Evolutionary conservation across 2,329 filamentous ascomycete genomes (phyloP).

Genomic region (Calcarisporium arbuscula): DNA sequence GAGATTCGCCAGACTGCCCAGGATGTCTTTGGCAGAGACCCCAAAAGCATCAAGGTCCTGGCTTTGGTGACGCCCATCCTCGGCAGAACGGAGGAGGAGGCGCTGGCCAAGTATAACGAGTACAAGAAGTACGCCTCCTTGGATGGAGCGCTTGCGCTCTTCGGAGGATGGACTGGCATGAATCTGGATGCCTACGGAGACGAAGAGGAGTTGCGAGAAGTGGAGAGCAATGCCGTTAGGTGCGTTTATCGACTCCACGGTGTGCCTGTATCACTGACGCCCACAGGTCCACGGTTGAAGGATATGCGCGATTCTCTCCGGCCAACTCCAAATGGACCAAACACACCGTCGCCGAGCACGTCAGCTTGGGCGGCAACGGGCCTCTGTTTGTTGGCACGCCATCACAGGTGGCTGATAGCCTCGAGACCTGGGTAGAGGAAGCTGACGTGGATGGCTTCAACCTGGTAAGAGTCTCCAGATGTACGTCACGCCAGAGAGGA

Average conservation of each 20-base stretch:
- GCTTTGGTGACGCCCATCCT: slow-evolving; percentile 61
- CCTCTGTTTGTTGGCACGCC: slow-evolving; percentile 58
- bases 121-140: slow-evolving; percentile 52
- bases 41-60: slow-evolving; percentile 58
- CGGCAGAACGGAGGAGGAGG: slow-evolving; percentile 59
- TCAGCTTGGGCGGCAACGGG: slow-evolving; percentile 62
- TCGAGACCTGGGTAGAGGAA: slow-evolving; percentile 35
- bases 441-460: slow-evolving; percentile 67
- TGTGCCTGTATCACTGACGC: background rate
- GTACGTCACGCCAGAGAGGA: too few relatives aligned
- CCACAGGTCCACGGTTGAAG: slow-evolving; percentile 45
- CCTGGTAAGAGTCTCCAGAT: slow-evolving; percentile 44
- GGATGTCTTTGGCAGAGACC: slow-evolving; percentile 49
- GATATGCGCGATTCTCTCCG: slow-evolving; percentile 49
- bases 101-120: slow-evolving; percentile 55
- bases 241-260: slow-evolving; percentile 13
- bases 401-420: slow-evolving; percentile 22
- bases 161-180: slow-evolving; percentile 66
- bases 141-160: slow-evolving; percentile 62
- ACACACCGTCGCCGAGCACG: slow-evolving; percentile 59
- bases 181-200: slow-evolving; percentile 52
- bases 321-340: slow-evolving; percentile 66
- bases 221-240: slow-evolving; percentile 55
- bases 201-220: slow-evolving; percentile 56
- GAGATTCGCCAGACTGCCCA: slow-evolving; percentile 54